A percentile compares a stretch with the other conserved stretches of the same genome.
Conservation (phyloP, 2,329 filamentous ascomycete species). For the Diaporthe amygdali region DNA sequence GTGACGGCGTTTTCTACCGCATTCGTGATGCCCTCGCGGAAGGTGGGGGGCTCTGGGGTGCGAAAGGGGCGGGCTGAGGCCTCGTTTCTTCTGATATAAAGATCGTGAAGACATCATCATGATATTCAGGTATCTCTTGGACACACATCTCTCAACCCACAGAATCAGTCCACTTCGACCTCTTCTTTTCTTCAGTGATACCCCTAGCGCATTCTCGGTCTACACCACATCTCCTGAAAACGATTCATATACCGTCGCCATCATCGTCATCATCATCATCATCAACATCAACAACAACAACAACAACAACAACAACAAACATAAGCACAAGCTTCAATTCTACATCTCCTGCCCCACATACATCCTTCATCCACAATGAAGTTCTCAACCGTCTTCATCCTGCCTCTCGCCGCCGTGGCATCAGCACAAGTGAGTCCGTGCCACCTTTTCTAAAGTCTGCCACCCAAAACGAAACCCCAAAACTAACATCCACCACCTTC, state of each 20-base stretch:
- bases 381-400: neutral
- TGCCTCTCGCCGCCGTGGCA: neutral
- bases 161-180: neutral
- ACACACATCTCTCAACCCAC: neutral
- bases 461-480: neutral
- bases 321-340: no score
- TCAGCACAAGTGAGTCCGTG: conserved; percentile 3
- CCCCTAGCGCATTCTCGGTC: neutral
- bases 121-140: neutral
- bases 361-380: neutral
- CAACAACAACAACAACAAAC: neutral
- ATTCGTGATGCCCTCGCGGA: neutral
- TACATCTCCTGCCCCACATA: neutral
- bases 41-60: neutral
- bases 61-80: neutral
- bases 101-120: neutral
- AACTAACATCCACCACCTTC: neutral
- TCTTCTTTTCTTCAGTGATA: neutral
- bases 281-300: neutral
- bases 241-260: neutral
- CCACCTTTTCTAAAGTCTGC: neutral
- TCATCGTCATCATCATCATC: no score
- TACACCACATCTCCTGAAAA: neutral
- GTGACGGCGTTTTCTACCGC: neutral
- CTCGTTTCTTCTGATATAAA: neutral